These are phyloP conservation scores for Liquidambar formosana DNA, from an alignment of 164 flowering plant genomes.

Conservation along the genomic window DNA sequence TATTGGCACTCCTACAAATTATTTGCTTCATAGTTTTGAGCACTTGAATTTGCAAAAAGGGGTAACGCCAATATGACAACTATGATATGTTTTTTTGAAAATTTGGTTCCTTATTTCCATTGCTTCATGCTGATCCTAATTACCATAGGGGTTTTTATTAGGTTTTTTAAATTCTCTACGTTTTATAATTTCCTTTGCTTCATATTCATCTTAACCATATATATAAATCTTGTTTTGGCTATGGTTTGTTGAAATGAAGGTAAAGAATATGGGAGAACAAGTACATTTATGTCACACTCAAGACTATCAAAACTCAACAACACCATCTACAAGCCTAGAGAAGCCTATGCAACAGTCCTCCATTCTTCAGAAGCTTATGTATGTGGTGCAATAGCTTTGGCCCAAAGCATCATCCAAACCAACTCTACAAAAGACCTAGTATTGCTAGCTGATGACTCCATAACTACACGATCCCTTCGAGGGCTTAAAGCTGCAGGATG, in stretches of 20 bases:
- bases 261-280: slow-evolving; percentile 14
- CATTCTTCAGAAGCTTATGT: slow-evolving; percentile 83
- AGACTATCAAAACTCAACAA: not conserved
- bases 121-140: too few species aligned
- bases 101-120: too few species aligned
- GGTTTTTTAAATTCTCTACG: too few species aligned
- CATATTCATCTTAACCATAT: too few species aligned
- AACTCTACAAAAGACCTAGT: slow-evolving; percentile 64
- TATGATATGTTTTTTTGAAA: too few species aligned
- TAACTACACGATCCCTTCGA: slow-evolving; percentile 28
- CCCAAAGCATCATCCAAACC: slow-evolving; percentile 68
- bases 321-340: slow-evolving; percentile 25
- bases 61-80: too few species aligned
- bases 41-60: too few species aligned
- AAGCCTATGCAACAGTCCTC: slow-evolving; percentile 78
- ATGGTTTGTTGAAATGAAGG: slow-evolving; percentile 21
- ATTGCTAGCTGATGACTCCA: slow-evolving; percentile 66
- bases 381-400: slow-evolving; percentile 81
- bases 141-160: too few species aligned
- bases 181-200: too few species aligned
- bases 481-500: slow-evolving; percentile 73
- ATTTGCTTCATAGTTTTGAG: too few species aligned
- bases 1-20: too few species aligned
- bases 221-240: too few species aligned
- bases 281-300: not conserved